A percentile compares a stretch with the other conserved stretches of the same genome.
Evolutionary conservation across 768 basidiomycete genomes (phyloP).

Genomic region (Lyophyllum semitale): DNA sequence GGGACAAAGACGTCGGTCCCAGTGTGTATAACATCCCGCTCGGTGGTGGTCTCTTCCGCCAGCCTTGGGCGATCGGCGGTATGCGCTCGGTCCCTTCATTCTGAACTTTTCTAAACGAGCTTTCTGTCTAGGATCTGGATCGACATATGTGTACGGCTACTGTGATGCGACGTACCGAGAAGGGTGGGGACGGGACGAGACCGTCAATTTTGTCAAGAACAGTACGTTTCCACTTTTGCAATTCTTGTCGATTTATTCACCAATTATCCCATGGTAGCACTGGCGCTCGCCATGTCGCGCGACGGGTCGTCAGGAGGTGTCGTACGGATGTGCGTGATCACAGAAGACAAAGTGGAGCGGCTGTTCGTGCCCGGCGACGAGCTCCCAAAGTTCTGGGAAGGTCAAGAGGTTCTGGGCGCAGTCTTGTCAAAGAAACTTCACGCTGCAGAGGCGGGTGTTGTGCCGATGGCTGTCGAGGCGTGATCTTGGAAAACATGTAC

Average conservation of each 20-base stretch:
- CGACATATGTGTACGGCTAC: slow-evolving; percentile 98
- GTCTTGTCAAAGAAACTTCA: slow-evolving; percentile 29
- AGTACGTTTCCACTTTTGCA: slow-evolving; percentile 55
- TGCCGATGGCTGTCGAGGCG: slow-evolving; percentile 50
- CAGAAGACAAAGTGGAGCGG: slow-evolving; percentile 87
- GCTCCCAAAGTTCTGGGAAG: slow-evolving; percentile 90
- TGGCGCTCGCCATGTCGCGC: slow-evolving; percentile 94
- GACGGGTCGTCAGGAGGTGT: slow-evolving; percentile 98
- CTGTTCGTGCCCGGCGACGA: slow-evolving; percentile 90
- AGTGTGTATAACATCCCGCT: slow-evolving; percentile 97
- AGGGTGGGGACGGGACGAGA: slow-evolving; percentile 88
- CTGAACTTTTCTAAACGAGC: neutral
- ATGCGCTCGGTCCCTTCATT: slow-evolving; percentile 21
- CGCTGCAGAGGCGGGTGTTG: slow-evolving; percentile 34
- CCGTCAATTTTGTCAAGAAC: slow-evolving; percentile 93
- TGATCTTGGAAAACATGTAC: slow-evolving; percentile 24
- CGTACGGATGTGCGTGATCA: slow-evolving; percentile 97
- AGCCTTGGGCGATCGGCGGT: slow-evolving; percentile 99
- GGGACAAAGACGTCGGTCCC: slow-evolving; percentile 90
- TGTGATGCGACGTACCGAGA: slow-evolving; percentile 98
- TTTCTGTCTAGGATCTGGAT: slow-evolving; percentile 73
- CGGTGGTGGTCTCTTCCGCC: slow-evolving; percentile 94
- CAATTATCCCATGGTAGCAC: slow-evolving; percentile 49
- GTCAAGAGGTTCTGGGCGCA: slow-evolving; percentile 65
- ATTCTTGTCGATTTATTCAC: slow-evolving; percentile 1